Conservation (phyloP, 306 rosid genomes). For the Lathyrus aphaca region DNA sequence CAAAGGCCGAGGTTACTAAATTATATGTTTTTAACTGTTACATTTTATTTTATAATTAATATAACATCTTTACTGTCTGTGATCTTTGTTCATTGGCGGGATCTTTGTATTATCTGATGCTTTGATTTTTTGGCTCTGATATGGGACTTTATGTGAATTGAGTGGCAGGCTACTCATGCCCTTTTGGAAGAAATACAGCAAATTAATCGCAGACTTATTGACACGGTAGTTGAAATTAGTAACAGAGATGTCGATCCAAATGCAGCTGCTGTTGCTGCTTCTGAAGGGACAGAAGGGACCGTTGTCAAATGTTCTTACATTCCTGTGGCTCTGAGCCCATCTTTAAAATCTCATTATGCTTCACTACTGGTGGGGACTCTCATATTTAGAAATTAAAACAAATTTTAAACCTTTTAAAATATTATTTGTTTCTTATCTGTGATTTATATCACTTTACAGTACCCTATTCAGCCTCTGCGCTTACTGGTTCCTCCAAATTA, state of each 20-base stretch:
- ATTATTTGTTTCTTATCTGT: conserved; percentile 29
- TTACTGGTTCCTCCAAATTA: conserved; percentile 89
- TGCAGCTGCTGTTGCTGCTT: conserved; percentile 58
- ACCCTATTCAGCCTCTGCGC: conserved; percentile 85
- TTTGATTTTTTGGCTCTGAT: conserved; percentile 33
- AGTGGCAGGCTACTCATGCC: conserved; percentile 77
- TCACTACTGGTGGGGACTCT: conserved; percentile 71
- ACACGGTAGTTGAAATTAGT: conserved; percentile 78
- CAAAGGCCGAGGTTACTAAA: conserved; percentile 69
- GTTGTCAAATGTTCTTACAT: conserved; percentile 82
- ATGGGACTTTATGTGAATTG: conserved; percentile 30
- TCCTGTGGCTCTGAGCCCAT: conserved; percentile 89
- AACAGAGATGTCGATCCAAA: conserved; percentile 76
- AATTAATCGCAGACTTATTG: conserved; percentile 80
- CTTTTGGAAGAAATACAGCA: conserved; percentile 87
- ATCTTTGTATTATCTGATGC: conserved; percentile 20
- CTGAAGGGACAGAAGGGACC: conserved; percentile 77
- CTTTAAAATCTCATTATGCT: conserved; percentile 77
- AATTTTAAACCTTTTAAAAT: not conserved
- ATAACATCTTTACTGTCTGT: not conserved
- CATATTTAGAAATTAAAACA: conserved; percentile 15
- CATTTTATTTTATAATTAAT: conserved; percentile 18
- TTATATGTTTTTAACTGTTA: conserved; percentile 25
- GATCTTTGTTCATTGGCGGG: conserved; percentile 17
- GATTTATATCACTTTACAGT: conserved; percentile 57